Evolutionary conservation across 345 rosid species (phyloP).

Genomic region (Draba incana): DNA sequence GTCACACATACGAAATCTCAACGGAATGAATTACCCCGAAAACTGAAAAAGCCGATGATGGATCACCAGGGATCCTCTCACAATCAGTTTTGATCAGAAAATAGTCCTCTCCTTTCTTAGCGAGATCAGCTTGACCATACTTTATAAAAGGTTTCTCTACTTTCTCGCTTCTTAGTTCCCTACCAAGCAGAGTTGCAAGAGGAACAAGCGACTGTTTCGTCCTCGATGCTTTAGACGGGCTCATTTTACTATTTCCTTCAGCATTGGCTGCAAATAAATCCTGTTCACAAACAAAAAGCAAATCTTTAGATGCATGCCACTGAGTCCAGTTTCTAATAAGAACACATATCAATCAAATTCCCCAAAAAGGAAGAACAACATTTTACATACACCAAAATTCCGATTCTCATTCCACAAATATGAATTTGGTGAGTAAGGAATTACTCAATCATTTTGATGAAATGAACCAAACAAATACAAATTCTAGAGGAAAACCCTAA

Average conservation of each 20-base stretch:
- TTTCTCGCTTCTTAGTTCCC: constrained; percentile 85
- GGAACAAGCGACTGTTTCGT: constrained; percentile 82
- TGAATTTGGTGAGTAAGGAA: not conserved
- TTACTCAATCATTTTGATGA: not conserved
- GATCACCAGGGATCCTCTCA: constrained; percentile 76
- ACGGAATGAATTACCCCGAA: constrained; percentile 97
- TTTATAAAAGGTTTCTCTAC: constrained; percentile 83
- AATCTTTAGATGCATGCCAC: not conserved
- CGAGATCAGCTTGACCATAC: constrained; percentile 96
- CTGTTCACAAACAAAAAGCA: constrained; percentile 14
- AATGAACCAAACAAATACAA: not conserved
- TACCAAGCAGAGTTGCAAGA: constrained; percentile 89
- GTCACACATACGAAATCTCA: not conserved
- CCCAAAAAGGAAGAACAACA: too few species aligned
- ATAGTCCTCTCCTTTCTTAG: constrained; percentile 98
- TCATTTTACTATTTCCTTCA: constrained; percentile 63
- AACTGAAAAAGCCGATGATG: constrained; percentile 85
- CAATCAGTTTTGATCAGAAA: constrained; percentile 80
- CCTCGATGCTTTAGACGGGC: constrained; percentile 63
- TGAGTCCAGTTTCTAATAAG: not conserved
- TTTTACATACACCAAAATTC: not conserved
- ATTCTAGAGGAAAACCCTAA: constrained; percentile 35
- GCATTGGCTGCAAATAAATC: constrained; percentile 45
- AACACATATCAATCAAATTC: not conserved
- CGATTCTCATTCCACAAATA: not conserved